Base-by-base conservation (phyloP, 345 rosid species). In the Trapa incisa region DNA sequence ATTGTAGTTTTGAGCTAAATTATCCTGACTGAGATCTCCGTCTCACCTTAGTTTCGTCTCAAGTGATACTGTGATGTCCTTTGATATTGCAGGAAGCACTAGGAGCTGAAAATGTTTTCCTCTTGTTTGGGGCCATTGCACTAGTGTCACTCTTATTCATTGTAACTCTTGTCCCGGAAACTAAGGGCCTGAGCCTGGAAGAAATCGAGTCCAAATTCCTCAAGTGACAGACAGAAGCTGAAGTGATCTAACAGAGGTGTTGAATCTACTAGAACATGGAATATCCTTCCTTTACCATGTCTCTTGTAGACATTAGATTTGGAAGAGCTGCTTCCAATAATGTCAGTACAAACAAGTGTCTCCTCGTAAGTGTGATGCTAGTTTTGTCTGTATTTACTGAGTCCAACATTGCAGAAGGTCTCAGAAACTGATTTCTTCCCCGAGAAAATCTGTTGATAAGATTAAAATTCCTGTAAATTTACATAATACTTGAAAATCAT, bases 141-240 rank as follows among this genome's bases (percentile, higher is more conserved):
- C 63, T 93, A 78, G 61, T 84, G 53, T 78, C 97, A 1, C 77
- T 93, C 62, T 32, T 83, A 75, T 93, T 90, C 68, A 78, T 83
- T 10, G 70, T 82, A 32, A 54, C 79, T 48, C 13, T 71, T 42
- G 95, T 93, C 74, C 98, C 98, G 29, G 98, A 93, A 85, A 90
- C 98, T 47, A 93, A 93, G 82, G 96, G 98, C 56, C 75, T 93
- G 80, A 90, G 97, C 79, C 83, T 90, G 87, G 98, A 93, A 79
- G 96, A 90, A 67, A 93, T 88, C 43, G 96, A 93, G 74, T 84
- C 97, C 37, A 87, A 86, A 78, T 75, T 90, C 79, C 83, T 83
- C 75, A 84, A 87, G 79, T 93, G 86, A 87, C 68, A 53, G 43
- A 52, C 63, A 14, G 58, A 45, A 37, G 6, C 48, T n/a, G 3